A percentile compares a stretch with the other conserved stretches of the same genome.
Conservation (phyloP, 345 rosid species). For the Boechera stricta region DNA sequence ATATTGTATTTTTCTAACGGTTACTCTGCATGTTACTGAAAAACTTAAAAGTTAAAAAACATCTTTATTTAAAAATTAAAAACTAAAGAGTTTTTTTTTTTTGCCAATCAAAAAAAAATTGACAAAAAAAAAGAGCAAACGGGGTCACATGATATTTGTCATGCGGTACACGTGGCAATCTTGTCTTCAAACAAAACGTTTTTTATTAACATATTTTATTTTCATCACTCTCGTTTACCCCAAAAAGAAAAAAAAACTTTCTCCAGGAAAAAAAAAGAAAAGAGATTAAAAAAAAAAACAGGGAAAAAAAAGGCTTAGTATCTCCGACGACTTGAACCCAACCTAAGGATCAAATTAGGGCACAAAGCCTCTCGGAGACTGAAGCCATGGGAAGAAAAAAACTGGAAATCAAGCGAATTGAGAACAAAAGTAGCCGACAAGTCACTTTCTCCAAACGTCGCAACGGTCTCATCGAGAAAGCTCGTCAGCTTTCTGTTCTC, state of each 20-base stretch:
- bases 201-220: slow-evolving; percentile 6
- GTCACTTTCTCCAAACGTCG: slow-evolving; percentile 82
- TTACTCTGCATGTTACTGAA: too few relatives aligned
- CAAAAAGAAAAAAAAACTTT: slow-evolving; percentile 1
- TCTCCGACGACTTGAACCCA: slow-evolving; percentile 39
- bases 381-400: slow-evolving; percentile 62
- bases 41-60: too few relatives aligned
- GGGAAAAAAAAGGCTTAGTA: not conserved
- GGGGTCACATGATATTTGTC: not conserved
- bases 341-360: slow-evolving; percentile 43
- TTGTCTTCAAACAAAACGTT: not conserved
- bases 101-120: too few relatives aligned
- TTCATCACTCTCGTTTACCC: slow-evolving; percentile 13
- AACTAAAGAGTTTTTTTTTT: too few relatives aligned
- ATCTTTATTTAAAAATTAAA: too few relatives aligned
- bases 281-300: slow-evolving; percentile 21
- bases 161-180: slow-evolving; percentile 18
- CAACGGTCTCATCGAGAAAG: slow-evolving; percentile 67
- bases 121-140: not conserved
- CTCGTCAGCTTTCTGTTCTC: slow-evolving; percentile 75
- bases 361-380: slow-evolving; percentile 27
- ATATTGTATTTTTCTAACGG: too few relatives aligned
- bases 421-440: slow-evolving; percentile 74
- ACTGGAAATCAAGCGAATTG: slow-evolving; percentile 71
- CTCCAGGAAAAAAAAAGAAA: slow-evolving; percentile 20